Conservation (phyloP, 202 grass and related monocot genomes). For the Eragrostis tef region DNA sequence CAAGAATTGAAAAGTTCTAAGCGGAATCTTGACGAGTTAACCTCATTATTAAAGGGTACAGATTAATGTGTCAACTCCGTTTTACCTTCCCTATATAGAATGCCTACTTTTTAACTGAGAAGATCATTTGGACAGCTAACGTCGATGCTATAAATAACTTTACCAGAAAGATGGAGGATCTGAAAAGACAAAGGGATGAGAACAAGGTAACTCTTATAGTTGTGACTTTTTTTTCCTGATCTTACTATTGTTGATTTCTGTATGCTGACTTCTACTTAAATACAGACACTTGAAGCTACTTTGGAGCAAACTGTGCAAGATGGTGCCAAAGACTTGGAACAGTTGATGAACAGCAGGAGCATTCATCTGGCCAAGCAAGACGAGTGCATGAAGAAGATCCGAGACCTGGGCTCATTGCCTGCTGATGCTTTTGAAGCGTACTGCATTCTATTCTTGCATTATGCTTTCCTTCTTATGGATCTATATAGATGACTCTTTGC, state of each 20-base stretch:
- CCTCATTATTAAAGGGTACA: slow-evolving; percentile 75
- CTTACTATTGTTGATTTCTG: slow-evolving; percentile 18
- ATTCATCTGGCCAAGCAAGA: slow-evolving; percentile 86
- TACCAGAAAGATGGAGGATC: slow-evolving; percentile 64
- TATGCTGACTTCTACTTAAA: slow-evolving; percentile 25
- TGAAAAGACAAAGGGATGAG: slow-evolving; percentile 74
- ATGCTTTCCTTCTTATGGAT: slow-evolving; percentile 1
- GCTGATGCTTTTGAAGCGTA: slow-evolving; percentile 97
- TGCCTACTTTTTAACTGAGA: slow-evolving; percentile 34
- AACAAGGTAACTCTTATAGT: slow-evolving; percentile 61
- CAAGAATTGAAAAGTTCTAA: slow-evolving; percentile 76
- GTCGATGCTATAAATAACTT: slow-evolving; percentile 72
- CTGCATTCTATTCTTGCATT: slow-evolving; percentile 33
- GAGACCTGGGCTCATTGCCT: slow-evolving; percentile 92
- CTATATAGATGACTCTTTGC: not conserved
- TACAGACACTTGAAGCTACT: slow-evolving; percentile 72
- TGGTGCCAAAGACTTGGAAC: slow-evolving; percentile 84
- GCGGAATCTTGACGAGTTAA: slow-evolving; percentile 74
- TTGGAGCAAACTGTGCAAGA: slow-evolving; percentile 82
- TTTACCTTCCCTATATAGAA: slow-evolving; percentile 11
- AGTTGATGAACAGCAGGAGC: slow-evolving; percentile 78
- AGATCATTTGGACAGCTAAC: slow-evolving; percentile 60
- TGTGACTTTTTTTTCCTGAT: not conserved
- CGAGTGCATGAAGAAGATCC: slow-evolving; percentile 94
- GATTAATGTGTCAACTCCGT: slow-evolving; percentile 21